A percentile compares a stretch with the other conserved stretches of the same genome.
phyloP scores from a whole-genome alignment of 78 protist species.

The Dictyostelium intermedium region DNA sequence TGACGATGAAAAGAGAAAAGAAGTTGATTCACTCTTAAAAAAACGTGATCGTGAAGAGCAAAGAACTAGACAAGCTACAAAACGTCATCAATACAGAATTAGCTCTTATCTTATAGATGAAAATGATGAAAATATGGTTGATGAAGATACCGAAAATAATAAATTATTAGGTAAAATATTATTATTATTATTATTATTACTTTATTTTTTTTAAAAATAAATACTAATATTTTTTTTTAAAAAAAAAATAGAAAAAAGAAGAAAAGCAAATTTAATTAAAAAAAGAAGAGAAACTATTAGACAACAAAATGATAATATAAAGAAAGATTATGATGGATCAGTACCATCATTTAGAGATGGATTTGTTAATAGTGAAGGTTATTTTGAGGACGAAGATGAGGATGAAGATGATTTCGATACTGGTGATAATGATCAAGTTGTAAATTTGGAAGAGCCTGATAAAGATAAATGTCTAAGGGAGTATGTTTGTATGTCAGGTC shows the following conservation, averaged over 20 bases:
- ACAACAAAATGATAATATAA: conserved; percentile 10
- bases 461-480: conserved; percentile 82
- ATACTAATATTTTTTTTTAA: background rate
- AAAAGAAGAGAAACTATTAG: conserved; percentile 9
- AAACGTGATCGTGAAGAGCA: conserved; percentile 35
- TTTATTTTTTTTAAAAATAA: background rate
- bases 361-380: background rate
- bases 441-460: conserved; percentile 79
- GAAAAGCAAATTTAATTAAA: background rate
- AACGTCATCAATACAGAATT: conserved; percentile 5
- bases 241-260: background rate
- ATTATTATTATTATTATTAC: too few species aligned
- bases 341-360: background rate
- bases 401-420: conserved; percentile 22
- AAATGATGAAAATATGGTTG: conserved; percentile 8
- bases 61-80: background rate
- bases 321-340: conserved; percentile 9
- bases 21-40: conserved; percentile 16
- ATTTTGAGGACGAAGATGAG: conserved; percentile 6
- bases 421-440: background rate
- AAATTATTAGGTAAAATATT: background rate
- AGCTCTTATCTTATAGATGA: conserved; percentile 9
- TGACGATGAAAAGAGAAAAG: background rate
- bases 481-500: conserved; percentile 61
- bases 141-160: conserved; percentile 2